A percentile compares a stretch with the other conserved stretches of the same genome.
Evolutionary conservation across 2,329 filamentous ascomycete genomes (phyloP).

Genomic region (Plectosphaerella sp.): DNA sequence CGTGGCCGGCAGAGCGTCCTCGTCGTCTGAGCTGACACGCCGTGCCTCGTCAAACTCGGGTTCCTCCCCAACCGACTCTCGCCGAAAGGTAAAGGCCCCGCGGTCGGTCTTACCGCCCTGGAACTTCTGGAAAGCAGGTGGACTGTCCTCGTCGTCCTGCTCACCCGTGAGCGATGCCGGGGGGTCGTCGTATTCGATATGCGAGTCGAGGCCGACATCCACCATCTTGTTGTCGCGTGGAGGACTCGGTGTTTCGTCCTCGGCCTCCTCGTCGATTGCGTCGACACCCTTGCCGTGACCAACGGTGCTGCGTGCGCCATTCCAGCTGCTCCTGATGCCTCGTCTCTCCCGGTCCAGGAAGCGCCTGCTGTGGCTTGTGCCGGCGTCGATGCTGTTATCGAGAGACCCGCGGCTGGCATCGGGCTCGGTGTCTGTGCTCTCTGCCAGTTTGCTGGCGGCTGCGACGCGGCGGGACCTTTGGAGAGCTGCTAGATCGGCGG

Average conservation of each 20-base stretch:
- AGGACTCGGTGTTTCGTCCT: slow-evolving; percentile 29
- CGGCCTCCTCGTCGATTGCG: slow-evolving; percentile 34
- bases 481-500: slow-evolving; percentile 89
- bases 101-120: slow-evolving; percentile 29
- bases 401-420: slow-evolving; percentile 56
- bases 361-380: slow-evolving; percentile 26
- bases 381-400: slow-evolving; percentile 45
- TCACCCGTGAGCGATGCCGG: slow-evolving; percentile 57
- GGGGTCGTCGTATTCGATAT: slow-evolving; percentile 54
- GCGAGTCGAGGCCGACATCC: slow-evolving; percentile 77
- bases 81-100: slow-evolving; percentile 33
- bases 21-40: slow-evolving; percentile 32
- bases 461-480: slow-evolving; percentile 88
- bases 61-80: slow-evolving; percentile 36
- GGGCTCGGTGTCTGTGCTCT: slow-evolving; percentile 79
- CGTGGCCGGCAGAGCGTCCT: slow-evolving; percentile 29
- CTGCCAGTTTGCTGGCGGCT: slow-evolving; percentile 75
- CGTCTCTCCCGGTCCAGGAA: slow-evolving; percentile 43
- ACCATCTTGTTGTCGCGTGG: slow-evolving; percentile 61
- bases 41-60: slow-evolving; percentile 41
- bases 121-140: slow-evolving; percentile 61
- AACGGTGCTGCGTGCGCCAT: slow-evolving; percentile 43
- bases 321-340: slow-evolving; percentile 63
- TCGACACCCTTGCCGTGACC: slow-evolving; percentile 16
- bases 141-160: slow-evolving; percentile 42